Evolutionary conservation across 2,329 filamentous ascomycete genomes (phyloP), one percentile per base, ranked within the genome.

Genomic region (Colletotrichum tanaceti): DNA sequence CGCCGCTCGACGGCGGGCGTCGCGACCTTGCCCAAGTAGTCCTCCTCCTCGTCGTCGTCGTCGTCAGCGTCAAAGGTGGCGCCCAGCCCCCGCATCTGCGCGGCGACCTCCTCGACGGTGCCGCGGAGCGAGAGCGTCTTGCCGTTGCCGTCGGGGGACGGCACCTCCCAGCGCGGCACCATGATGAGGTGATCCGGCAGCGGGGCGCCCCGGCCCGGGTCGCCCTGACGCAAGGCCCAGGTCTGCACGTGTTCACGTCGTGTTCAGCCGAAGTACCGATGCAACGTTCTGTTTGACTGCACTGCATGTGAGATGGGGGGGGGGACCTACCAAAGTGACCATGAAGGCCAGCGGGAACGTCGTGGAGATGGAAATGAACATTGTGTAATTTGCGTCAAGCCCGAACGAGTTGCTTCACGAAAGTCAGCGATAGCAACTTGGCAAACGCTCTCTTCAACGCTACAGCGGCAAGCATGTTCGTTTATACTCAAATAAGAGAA

Each of bases 61-160:
- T 18, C 53, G n/a, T 58, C 44, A 3, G 22, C 4, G 35, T 58
- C 44, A 16, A 43, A 58, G 32, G 32, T n/a, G 9, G 61, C 52
- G 18, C 32, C 5, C 39, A 58, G 41, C 18, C 41, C 53, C 3
- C 18, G 44, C 28, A 63, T 13, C 61, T 50, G 53, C 7, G 22
- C 35, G 20, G 35, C 53, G 20, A 63, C 61, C 18, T 63, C 52
- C 43, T 63, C 53, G 18, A 63, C 35, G 7, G 61, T 63, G 53
- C 61, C 61, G 24, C 53, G 35, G 11, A 63, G 22, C 44, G 22
- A 18, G 13, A 63, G 35, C 18, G n/a, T 58, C 53, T 49, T 35
- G 43, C 61, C 61, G 61, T 44, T 49, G 35, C 24, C 53, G 61
- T 58, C 61, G 28, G 61, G 43, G 9, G 43, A 24, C 11, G 61